Evolutionary conservation across 2,329 filamentous ascomycete genomes (phyloP), one percentile per base, ranked within the genome.

Genomic region (Fusarium incarnatum): DNA sequence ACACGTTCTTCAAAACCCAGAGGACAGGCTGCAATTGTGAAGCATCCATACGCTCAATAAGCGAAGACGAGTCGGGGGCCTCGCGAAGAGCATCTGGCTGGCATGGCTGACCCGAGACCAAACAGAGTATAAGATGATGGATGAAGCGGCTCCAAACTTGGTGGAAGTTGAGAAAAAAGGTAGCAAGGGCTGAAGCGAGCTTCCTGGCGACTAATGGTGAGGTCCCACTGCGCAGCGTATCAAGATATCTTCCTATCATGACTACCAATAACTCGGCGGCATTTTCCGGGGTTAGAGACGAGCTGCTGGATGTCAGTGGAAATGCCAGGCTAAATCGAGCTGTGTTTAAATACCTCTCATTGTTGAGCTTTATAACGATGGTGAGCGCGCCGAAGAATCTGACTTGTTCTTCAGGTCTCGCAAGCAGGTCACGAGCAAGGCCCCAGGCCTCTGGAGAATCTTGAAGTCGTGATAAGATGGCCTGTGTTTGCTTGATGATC

Each of bases 381-480:
- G 95, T 98, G 63, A 98, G 85, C 30, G 94, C 95, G 16, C 94
- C 96, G 77, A 97, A 97, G 81, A 98, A 98, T 70, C 92, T 91
- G 72, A 96, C 89, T 74, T 94, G 91, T 65, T 92, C 87, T 71
- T 93, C 89, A 23, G 87, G 82, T 65, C 88, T 89, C 53, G 83
- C 83, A 13, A 98, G 83, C 16, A 98, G 84, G 54, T 89, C 88
- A 76, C 95, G 90, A 22, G 94, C 94, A 47, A 98, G 86, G 59
- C 92, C 86, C 96, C 96, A 99, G 57, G 94, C 95, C 75, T 93
- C 86, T 3, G 90, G 85, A 4, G 93, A 92, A 72, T 89, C 89
- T 77, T 98, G 96, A 20, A 98, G 83, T 27, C 86, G 85, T 67
- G 96, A 93, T 16, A 99, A 84, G 16, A 91, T 88, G 60, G 92